Evolutionary conservation across 169 alveolate genomes (phyloP).

Genomic region (Neospora caninum): DNA sequence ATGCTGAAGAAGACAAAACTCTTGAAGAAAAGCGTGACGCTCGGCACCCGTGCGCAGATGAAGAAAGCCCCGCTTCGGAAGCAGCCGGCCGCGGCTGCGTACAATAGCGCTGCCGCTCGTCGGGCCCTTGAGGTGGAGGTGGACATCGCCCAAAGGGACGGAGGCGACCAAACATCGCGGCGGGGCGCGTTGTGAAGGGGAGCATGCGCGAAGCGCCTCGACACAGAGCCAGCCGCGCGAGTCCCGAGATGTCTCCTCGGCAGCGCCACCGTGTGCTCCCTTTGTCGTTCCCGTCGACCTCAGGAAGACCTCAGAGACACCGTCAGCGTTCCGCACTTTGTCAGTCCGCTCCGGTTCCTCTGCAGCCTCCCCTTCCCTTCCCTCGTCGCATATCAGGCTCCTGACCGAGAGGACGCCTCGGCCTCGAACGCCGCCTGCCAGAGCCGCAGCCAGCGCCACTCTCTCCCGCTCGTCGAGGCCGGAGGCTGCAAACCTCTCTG

Average conservation of each 20-base stretch:
- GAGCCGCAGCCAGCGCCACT: not conserved
- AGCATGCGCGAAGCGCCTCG: not conserved
- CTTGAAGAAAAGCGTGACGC: slow-evolving; percentile 30
- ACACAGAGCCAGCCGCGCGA: too few relatives aligned
- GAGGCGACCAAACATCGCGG: not conserved
- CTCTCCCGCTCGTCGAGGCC: not conserved
- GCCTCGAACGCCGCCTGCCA: not conserved
- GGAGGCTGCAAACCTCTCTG: too few relatives aligned
- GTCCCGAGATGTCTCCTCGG: too few relatives aligned
- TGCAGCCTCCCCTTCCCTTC: not conserved
- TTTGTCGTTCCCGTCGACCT: not conserved
- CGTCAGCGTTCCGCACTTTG: not conserved
- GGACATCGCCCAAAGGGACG: not conserved
- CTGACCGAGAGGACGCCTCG: not conserved
- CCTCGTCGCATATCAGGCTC: not conserved
- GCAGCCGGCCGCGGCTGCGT: not conserved
- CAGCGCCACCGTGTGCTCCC: not conserved
- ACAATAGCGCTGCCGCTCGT: not conserved
- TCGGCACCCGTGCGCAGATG: slow-evolving; percentile 2
- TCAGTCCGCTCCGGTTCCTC: not conserved
- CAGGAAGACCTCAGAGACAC: not conserved
- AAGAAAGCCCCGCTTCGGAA: not conserved
- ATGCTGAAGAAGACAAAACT: not conserved
- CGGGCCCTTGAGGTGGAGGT: not conserved
- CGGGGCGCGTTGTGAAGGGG: not conserved